phyloP scores from a whole-genome alignment of 352 stramenopile species.

The Phytophthora nicotianae region DNA sequence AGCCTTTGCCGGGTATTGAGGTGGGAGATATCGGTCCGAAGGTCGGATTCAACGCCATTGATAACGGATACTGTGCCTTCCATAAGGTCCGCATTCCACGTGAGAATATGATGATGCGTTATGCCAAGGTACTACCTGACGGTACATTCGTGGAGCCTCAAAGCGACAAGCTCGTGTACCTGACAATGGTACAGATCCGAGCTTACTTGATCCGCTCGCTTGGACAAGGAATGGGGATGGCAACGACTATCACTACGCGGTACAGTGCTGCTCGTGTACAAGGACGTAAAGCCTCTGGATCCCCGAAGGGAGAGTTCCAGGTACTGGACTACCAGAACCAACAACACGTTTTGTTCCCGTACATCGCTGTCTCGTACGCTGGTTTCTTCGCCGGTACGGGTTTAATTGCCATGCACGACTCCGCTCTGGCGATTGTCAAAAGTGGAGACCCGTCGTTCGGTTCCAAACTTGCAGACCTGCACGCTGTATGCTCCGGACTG shows the following conservation, averaged over 20 bases:
- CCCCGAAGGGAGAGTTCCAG: conserved; percentile 46
- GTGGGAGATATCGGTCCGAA: conserved; percentile 24
- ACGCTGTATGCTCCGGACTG: conserved; percentile 24
- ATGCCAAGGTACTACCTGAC: conserved; percentile 47
- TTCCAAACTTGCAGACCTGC: conserved; percentile 21
- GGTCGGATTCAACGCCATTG: conserved; percentile 51
- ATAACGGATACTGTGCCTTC: conserved; percentile 30
- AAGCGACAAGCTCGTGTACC: conserved; percentile 70
- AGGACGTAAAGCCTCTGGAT: conserved; percentile 34
- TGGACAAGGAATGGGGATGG: conserved; percentile 15
- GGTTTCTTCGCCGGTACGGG: conserved; percentile 20
- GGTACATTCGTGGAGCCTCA: conserved; percentile 60
- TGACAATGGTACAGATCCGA: conserved; percentile 59
- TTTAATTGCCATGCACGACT: conserved; percentile 23
- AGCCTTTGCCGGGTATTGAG: conserved; percentile 13
- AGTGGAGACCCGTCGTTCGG: conserved; percentile 25
- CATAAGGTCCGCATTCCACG: conserved; percentile 21
- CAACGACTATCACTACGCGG: conserved; percentile 45
- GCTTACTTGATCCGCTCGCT: conserved; percentile 27
- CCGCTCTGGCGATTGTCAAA: conserved; percentile 24
- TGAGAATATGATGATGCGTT: conserved; percentile 35
- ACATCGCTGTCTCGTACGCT: conserved; percentile 53
- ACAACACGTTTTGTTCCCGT: conserved; percentile 48
- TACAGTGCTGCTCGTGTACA: conserved; percentile 56
- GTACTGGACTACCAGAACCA: conserved; percentile 66